Percentiles rank a stretch among this genome's conserved stretches.
phyloP scores from a whole-genome alignment of 1,284 basidiomycete genomes.

The Apiotrichum veenhuisii region DNA sequence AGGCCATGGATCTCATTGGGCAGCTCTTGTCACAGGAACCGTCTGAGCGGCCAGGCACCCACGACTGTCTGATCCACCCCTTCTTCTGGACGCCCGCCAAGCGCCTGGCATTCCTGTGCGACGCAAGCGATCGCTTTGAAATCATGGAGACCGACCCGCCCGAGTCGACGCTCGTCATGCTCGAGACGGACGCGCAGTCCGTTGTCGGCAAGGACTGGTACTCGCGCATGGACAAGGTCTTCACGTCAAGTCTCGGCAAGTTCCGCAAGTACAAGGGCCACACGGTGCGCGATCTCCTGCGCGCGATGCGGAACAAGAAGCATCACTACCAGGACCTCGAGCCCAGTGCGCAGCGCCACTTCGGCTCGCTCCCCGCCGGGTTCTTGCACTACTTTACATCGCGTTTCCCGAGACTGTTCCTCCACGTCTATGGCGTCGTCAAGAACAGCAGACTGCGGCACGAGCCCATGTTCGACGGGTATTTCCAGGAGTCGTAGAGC shows the following conservation, averaged over 20 bases:
- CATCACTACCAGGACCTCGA: slow-evolving; percentile 91
- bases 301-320: slow-evolving; percentile 97
- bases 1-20: slow-evolving; percentile 73
- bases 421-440: slow-evolving; percentile 85
- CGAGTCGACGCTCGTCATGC: slow-evolving; percentile 66
- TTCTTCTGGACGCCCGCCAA: slow-evolving; percentile 93
- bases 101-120: slow-evolving; percentile 87
- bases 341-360: slow-evolving; percentile 76
- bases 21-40: slow-evolving; percentile 74
- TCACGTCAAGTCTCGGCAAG: slow-evolving; percentile 92
- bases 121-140: slow-evolving; percentile 95
- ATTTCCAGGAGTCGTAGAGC: slow-evolving; percentile 54
- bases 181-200: slow-evolving; percentile 65
- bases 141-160: slow-evolving; percentile 91
- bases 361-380: slow-evolving; percentile 86
- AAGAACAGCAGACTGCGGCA: slow-evolving; percentile 59
- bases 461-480: slow-evolving; percentile 80
- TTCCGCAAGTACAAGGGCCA: slow-evolving; percentile 91
- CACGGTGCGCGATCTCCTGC: slow-evolving; percentile 84
- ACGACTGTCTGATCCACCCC: slow-evolving; percentile 80
- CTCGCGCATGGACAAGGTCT: slow-evolving; percentile 74
- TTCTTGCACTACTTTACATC: slow-evolving; percentile 89
- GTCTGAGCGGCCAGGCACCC: slow-evolving; percentile 76
- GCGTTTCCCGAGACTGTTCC: slow-evolving; percentile 83
- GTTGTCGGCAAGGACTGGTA: slow-evolving; percentile 88